Evolutionary conservation across 345 rosid genomes (phyloP), one percentile per base, ranked within the genome.

Genomic region (Bruguiera sexangula): DNA sequence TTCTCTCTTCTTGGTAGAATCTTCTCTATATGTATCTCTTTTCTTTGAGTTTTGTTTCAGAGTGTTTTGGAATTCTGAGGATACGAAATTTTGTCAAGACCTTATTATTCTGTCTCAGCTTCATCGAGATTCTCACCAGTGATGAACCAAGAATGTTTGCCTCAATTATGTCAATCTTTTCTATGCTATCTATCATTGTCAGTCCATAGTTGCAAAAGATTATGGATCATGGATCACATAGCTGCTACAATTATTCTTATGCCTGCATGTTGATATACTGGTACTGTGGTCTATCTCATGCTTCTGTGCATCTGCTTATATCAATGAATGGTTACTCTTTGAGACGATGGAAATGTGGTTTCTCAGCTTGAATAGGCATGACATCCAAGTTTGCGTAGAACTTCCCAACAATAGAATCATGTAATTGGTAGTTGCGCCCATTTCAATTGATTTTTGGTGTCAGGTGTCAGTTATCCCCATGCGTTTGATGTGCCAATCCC

Each of bases 71-170:
- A 61, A 60, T 8, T 57, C 10, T 7, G 64, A 64, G 39, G 48
- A 62, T 39, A 10, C 34, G n/a, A 71, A 53, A 56, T 71, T 62
- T 63, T 62, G 56, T 21, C 13, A 20, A 39, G 27, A 18, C 4
- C 56, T 34, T 36, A 20, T 3, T 16, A 9, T 43, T 34, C 26
- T 43, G 66, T 32, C 34, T 63, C 52, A 8, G 26, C 31, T 13
- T 15, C 18, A 9, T 26, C 22, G 32, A n/a, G 50, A 30, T 29
- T 36, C 37, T 37, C 26, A 16, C 22, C 36, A 4, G 18, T 26
- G 46, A 7, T 43, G 50, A 67, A 15, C 18, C 1, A 36, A 36
- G 36, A 56, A 55, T 56, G 70, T 20, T 67, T 67, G 61, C 32
- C 62, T 36, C 11, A 1, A 34, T 67, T 24, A 37, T 67, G 27